Percentiles rank a stretch among this genome's conserved stretches.
Evolutionary conservation across 495 filamentous ascomycete species (phyloP).

Genomic region (Xylaria scruposa): DNA sequence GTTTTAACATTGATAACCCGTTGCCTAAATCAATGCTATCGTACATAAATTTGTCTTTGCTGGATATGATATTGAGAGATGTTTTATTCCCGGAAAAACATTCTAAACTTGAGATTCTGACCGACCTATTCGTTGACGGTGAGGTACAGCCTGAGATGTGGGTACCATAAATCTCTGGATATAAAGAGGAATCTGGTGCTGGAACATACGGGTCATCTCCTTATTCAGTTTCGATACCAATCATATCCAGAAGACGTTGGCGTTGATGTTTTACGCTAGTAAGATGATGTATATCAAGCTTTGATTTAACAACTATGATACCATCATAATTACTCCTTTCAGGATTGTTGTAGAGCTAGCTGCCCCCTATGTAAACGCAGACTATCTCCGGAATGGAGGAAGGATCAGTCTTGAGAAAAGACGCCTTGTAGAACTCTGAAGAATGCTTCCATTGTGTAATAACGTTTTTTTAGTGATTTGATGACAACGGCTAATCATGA

Average conservation of each 20-base stretch:
- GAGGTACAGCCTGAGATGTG: not conserved
- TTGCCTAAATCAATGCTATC: not conserved
- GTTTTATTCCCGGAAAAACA: not conserved
- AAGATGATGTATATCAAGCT: constrained; percentile 5
- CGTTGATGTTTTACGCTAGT: not conserved
- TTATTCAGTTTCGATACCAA: not conserved
- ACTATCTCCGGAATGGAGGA: not conserved
- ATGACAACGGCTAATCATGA: not conserved
- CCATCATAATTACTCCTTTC: not conserved
- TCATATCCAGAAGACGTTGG: not conserved
- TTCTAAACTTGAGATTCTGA: constrained; percentile 8
- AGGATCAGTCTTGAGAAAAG: constrained; percentile 7
- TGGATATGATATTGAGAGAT: constrained; percentile 1
- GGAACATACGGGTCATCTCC: not conserved
- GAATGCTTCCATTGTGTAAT: not conserved
- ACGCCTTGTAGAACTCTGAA: not conserved
- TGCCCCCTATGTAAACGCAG: constrained; percentile 17
- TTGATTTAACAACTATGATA: constrained; percentile 15
- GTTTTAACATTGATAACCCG: not conserved
- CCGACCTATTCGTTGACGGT: not conserved
- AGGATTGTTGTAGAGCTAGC: not conserved
- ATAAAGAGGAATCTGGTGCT: not conserved
- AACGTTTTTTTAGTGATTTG: not conserved
- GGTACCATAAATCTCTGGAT: not conserved
- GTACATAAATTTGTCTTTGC: not conserved